Evolutionary conservation across 768 basidiomycete species (phyloP).

Genomic region (Phlebiopsis flavidoalba): DNA sequence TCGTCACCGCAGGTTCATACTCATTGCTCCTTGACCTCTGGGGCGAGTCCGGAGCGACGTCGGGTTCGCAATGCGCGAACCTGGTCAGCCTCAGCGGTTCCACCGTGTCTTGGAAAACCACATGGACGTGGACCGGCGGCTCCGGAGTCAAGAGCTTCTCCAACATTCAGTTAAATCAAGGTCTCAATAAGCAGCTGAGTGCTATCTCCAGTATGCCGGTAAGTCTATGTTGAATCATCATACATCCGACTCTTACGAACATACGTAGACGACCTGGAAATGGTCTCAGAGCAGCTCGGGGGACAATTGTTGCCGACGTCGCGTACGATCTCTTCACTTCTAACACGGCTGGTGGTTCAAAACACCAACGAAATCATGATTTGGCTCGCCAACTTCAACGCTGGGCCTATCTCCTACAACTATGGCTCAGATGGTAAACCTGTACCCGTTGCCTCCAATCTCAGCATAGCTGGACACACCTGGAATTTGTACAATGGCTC

Average conservation of each 20-base stretch:
- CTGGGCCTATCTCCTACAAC: constrained; percentile 48
- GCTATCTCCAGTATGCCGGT: constrained; percentile 54
- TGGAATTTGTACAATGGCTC: constrained; percentile 55
- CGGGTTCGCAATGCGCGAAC: constrained; percentile 46
- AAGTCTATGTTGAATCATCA: constrained; percentile 11
- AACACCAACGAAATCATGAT: constrained; percentile 52
- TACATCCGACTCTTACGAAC: neutral
- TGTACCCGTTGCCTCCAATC: constrained; percentile 36
- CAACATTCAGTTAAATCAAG: constrained; percentile 46
- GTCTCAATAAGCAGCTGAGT: constrained; percentile 48
- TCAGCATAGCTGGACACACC: constrained; percentile 43
- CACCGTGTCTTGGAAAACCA: constrained; percentile 45
- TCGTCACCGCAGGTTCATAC: constrained; percentile 40
- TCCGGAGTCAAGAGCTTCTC: constrained; percentile 56
- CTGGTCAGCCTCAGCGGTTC: constrained; percentile 37
- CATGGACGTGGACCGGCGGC: constrained; percentile 50
- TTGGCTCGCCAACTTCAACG: constrained; percentile 56
- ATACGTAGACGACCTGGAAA: constrained; percentile 42
- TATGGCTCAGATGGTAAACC: constrained; percentile 45
- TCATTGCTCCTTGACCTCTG: constrained; percentile 46
- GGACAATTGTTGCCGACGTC: constrained; percentile 45
- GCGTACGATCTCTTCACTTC: constrained; percentile 67
- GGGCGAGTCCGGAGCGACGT: constrained; percentile 31
- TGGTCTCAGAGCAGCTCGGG: constrained; percentile 46
- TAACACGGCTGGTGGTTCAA: constrained; percentile 38